Percentiles rank a stretch among this genome's conserved stretches.
phyloP scores from a whole-genome alignment of 2,329 filamentous ascomycete species.

The Talaromyces sp. region DNA sequence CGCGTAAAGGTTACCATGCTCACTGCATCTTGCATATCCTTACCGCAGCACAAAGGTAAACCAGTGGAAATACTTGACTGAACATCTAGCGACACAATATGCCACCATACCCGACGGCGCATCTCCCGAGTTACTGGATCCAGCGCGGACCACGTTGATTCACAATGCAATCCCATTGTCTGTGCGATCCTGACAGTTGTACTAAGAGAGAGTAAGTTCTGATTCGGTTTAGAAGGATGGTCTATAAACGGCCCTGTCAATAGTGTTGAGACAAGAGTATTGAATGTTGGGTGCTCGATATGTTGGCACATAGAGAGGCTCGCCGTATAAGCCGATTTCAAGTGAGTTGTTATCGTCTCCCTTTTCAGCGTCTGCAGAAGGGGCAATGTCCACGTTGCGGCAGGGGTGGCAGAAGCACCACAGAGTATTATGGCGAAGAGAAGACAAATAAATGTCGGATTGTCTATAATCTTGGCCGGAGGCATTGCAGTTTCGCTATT shows the following conservation, averaged over 20 bases:
- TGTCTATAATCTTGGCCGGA: constrained; percentile 1
- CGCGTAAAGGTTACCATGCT: not conserved
- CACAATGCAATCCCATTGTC: constrained; percentile 23
- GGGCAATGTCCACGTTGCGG: not conserved
- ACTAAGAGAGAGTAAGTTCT: constrained; percentile 16
- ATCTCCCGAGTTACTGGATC: constrained; percentile 10
- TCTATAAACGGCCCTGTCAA: constrained; percentile 17
- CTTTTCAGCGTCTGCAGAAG: not conserved
- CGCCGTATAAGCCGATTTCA: constrained; percentile 15
- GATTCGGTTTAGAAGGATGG: not conserved
- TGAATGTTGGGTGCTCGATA: constrained; percentile 22
- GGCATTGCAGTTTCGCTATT: not conserved
- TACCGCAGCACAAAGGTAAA: constrained; percentile 19
- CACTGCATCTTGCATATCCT: not conserved
- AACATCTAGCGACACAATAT: constrained; percentile 24
- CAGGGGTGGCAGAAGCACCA: constrained; percentile 10
- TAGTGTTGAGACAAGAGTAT: constrained; percentile 22
- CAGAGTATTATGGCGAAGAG: constrained; percentile 8
- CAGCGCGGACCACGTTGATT: not conserved
- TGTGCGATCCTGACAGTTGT: constrained; percentile 20
- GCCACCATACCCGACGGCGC: constrained; percentile 23
- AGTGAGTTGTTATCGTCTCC: constrained; percentile 8
- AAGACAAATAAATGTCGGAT: constrained; percentile 12
- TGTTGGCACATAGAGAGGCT: constrained; percentile 19
- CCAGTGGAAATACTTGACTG: constrained; percentile 23